A percentile compares a stretch with the other conserved stretches of the same genome.
Conservation (phyloP, 768 basidiomycete species). For the Pleurotus cornucopiae region DNA sequence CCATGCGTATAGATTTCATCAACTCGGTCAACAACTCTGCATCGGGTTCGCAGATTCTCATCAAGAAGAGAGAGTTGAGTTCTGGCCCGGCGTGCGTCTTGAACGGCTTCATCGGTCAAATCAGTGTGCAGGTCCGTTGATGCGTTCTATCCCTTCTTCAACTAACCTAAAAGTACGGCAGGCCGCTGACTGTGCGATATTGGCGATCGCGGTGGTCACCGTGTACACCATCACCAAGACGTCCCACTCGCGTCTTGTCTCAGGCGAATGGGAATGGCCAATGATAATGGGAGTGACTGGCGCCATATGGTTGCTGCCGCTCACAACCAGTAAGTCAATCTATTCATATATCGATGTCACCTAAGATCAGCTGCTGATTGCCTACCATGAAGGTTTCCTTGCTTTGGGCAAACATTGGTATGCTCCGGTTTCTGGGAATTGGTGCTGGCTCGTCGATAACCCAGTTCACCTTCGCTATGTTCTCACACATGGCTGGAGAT, state of each 20-base stretch:
- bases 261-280: constrained; percentile 5
- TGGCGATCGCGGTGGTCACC: constrained; percentile 13
- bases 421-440: constrained; percentile 14
- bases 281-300: neutral
- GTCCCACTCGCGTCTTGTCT: neutral
- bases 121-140: neutral
- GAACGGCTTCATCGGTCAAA: constrained; percentile 2
- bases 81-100: neutral
- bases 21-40: constrained; percentile 9
- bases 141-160: neutral
- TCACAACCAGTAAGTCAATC: neutral
- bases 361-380: neutral
- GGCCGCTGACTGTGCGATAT: constrained; percentile 13
- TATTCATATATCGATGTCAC: too few species aligned
- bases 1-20: constrained; percentile 8
- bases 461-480: constrained; percentile 12
- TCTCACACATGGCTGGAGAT: constrained; percentile 14
- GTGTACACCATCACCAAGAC: constrained; percentile 13
- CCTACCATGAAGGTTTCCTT: constrained; percentile 6
- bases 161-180: neutral
- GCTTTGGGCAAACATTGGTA: constrained; percentile 14
- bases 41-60: constrained; percentile 12
- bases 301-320: constrained; percentile 1
- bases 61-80: neutral
- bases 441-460: constrained; percentile 13